Evolutionary conservation across 176 grass and related monocot genomes (phyloP).

Genomic region (Hordeum marinum): DNA sequence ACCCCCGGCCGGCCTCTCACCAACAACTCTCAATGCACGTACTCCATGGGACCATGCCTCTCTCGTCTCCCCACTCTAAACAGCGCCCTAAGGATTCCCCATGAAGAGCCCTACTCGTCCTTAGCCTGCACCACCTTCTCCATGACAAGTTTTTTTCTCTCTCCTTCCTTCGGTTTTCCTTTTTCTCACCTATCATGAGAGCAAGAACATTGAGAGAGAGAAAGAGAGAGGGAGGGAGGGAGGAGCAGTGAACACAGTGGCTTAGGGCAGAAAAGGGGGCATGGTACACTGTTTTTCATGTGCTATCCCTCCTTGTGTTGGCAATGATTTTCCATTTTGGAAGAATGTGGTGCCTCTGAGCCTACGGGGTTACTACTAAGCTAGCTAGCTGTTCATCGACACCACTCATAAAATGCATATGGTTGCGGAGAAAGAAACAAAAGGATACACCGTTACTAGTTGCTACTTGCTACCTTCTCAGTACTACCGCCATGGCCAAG

Average conservation of each 20-base stretch:
- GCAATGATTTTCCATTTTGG: constrained; percentile 37
- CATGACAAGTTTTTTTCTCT: constrained; percentile 21
- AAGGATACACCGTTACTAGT: neutral
- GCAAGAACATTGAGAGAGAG: constrained; percentile 3
- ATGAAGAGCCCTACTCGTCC: constrained; percentile 51
- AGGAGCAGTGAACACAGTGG: constrained; percentile 25
- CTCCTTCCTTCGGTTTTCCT: neutral
- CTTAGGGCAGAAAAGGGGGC: constrained; percentile 34
- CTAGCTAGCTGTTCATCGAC: neutral
- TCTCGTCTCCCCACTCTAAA: constrained; percentile 48
- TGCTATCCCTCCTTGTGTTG: constrained; percentile 33
- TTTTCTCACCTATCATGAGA: constrained; percentile 32
- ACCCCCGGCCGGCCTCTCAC: neutral
- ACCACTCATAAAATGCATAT: neutral
- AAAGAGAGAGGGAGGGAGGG: neutral
- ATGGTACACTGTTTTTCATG: constrained; percentile 39
- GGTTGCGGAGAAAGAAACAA: constrained; percentile 27
- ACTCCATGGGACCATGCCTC: constrained; percentile 43
- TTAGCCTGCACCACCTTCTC: constrained; percentile 40
- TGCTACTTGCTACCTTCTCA: neutral
- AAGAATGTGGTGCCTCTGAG: neutral
- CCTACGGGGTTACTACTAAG: neutral
- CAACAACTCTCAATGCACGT: constrained; percentile 39
- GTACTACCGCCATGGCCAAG: neutral
- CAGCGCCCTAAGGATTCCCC: constrained; percentile 51